Evolutionary conservation across 257 asterid genomes (phyloP).

Genomic region (Scutellaria baicalensis): DNA sequence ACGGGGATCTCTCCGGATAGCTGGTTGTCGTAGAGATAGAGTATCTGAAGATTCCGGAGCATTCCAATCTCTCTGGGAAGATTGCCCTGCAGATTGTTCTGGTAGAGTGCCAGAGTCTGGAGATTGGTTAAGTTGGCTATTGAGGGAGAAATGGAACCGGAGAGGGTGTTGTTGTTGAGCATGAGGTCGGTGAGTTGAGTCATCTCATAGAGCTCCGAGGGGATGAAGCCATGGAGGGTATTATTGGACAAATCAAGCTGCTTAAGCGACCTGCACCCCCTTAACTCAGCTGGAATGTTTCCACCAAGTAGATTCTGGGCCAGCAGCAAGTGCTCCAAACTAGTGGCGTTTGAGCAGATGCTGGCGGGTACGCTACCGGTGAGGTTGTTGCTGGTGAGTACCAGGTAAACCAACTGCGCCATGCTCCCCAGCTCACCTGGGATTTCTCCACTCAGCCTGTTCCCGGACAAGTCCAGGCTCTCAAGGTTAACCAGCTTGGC

Average conservation of each 20-base stretch:
- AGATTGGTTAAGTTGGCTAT: conserved; percentile 61
- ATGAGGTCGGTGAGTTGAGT: conserved; percentile 54
- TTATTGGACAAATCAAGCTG: conserved; percentile 85
- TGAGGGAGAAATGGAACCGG: conserved; percentile 54
- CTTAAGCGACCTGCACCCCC: conserved; percentile 43
- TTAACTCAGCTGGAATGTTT: conserved; percentile 46
- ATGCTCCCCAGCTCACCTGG: conserved; percentile 55
- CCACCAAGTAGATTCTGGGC: conserved; percentile 60
- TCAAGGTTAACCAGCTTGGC: conserved; percentile 35
- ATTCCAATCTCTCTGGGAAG: conserved; percentile 71
- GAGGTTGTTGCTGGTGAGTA: conserved; percentile 58
- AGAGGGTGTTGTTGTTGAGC: conserved; percentile 72
- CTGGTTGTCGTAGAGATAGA: conserved; percentile 69
- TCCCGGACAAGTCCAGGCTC: conserved; percentile 64
- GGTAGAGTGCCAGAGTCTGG: conserved; percentile 58
- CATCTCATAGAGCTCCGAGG: conserved; percentile 61
- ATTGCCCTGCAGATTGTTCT: conserved; percentile 50
- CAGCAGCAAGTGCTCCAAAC: conserved; percentile 50
- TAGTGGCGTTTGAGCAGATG: conserved; percentile 57
- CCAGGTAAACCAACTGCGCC: conserved; percentile 45
- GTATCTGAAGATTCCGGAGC: conserved; percentile 59
- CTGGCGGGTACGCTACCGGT: conserved; percentile 49
- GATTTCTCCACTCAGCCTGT: conserved; percentile 55
- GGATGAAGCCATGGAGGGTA: conserved; percentile 59
- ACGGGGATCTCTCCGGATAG: conserved; percentile 67